phyloP scores from a whole-genome alignment of 257 asterid species.

The Linderniella brevidens region DNA sequence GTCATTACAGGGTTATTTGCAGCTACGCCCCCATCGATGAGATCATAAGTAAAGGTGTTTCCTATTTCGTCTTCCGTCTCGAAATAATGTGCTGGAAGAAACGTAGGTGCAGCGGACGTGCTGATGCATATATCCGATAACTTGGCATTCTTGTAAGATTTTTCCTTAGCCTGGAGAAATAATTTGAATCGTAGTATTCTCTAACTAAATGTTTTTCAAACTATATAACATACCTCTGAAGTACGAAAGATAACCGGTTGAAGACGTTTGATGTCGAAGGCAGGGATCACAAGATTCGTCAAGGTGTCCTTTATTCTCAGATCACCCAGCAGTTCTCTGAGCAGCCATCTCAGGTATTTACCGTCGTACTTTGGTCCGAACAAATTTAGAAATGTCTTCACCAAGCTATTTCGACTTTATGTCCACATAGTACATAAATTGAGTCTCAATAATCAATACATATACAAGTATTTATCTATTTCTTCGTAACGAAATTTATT shows the following conservation, averaged over 20 bases:
- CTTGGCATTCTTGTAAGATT: constrained; percentile 26
- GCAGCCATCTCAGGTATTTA: constrained; percentile 13
- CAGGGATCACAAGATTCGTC: constrained; percentile 18
- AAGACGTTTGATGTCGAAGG: constrained; percentile 16
- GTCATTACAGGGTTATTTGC: constrained; percentile 50
- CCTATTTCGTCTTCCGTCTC: constrained; percentile 29
- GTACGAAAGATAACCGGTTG: constrained; percentile 17
- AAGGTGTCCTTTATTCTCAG: constrained; percentile 10
- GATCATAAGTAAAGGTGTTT: constrained; percentile 17
- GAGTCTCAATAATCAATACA: neutral
- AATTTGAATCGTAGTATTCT: too few species aligned
- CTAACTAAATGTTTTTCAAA: too few species aligned
- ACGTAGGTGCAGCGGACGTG: constrained; percentile 59
- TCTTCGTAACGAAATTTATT: neutral
- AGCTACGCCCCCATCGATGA: constrained; percentile 50
- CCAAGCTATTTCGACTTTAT: neutral
- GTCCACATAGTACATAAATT: neutral
- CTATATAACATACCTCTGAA: too few species aligned
- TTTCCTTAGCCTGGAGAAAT: constrained; percentile 27
- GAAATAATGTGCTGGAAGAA: constrained; percentile 42
- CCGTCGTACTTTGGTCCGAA: constrained; percentile 12
- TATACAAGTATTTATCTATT: neutral
- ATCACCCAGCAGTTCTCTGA: constrained; percentile 12
- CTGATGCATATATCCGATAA: constrained; percentile 42
- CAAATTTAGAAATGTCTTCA: neutral